Evolutionary conservation across 768 basidiomycete species (phyloP).

Genomic region (Amanita rimosa): DNA sequence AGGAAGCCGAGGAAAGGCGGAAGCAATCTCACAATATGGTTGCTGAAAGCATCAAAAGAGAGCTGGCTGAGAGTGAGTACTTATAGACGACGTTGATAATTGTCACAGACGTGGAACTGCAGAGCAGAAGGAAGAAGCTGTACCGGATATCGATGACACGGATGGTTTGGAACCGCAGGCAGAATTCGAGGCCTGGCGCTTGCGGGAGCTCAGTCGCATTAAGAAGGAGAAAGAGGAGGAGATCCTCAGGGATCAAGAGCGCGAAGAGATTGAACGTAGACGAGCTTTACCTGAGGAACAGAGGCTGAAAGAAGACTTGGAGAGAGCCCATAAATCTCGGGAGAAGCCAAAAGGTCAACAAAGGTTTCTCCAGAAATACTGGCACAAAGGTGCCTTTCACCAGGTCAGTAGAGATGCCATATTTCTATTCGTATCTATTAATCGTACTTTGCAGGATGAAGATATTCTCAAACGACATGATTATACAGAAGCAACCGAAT

Average conservation of each 20-base stretch:
- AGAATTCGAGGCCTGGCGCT: conserved; percentile 95
- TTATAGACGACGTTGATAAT: background rate
- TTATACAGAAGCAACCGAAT: conserved; percentile 83
- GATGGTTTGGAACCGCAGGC: conserved; percentile 82
- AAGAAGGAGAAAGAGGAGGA: conserved; percentile 91
- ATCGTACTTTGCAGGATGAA: conserved; percentile 42
- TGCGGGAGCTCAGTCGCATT: conserved; percentile 88
- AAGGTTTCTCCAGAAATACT: conserved; percentile 95
- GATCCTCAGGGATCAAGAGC: conserved; percentile 68
- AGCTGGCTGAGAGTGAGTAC: conserved; percentile 79
- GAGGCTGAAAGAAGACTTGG: conserved; percentile 84
- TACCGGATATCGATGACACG: conserved; percentile 90
- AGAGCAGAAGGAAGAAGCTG: conserved; percentile 84
- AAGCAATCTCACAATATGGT: conserved; percentile 88
- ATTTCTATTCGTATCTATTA: background rate
- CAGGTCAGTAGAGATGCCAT: conserved; percentile 40
- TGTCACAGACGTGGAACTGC: conserved; percentile 2
- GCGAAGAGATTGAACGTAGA: conserved; percentile 85
- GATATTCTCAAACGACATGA: conserved; percentile 79
- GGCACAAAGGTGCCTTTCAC: conserved; percentile 99
- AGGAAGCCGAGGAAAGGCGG: conserved; percentile 71
- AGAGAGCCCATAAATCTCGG: conserved; percentile 69
- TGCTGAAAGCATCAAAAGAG: conserved; percentile 86
- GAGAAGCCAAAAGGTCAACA: conserved; percentile 88
- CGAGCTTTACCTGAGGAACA: conserved; percentile 91